Evolutionary conservation across 805 yeast genomes (phyloP).

Genomic region (Cyberlindnera mrakii): DNA sequence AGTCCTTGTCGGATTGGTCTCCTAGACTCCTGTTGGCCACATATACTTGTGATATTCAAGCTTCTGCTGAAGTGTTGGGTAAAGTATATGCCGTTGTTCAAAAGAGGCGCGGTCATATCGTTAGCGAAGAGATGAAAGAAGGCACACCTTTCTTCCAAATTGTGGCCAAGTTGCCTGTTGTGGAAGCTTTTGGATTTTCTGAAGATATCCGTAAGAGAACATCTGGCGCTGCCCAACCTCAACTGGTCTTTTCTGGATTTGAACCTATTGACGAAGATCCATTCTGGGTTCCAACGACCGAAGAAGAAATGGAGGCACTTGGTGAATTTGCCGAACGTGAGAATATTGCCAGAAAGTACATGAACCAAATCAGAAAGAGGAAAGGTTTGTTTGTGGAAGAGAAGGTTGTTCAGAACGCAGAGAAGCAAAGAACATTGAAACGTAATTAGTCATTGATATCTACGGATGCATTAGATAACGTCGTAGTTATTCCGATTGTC

Average conservation of each 20-base stretch:
- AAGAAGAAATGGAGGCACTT: constrained; percentile 87
- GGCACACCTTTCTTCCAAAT: constrained; percentile 96
- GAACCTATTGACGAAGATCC: constrained; percentile 89
- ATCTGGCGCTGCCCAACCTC: constrained; percentile 97
- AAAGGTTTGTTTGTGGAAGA: constrained; percentile 90
- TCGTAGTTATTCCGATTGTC: background rate
- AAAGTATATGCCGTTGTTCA: constrained; percentile 94
- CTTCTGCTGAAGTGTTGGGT: constrained; percentile 90
- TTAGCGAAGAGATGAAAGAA: constrained; percentile 93
- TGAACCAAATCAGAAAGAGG: constrained; percentile 74
- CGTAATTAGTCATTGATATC: constrained; percentile 23
- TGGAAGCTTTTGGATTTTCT: constrained; percentile 93
- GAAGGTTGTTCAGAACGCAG: constrained; percentile 86
- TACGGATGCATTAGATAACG: background rate
- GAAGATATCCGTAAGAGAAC: constrained; percentile 92
- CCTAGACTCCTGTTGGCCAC: constrained; percentile 89
- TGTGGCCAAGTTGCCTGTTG: constrained; percentile 81
- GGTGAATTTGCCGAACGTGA: constrained; percentile 93
- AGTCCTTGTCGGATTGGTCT: constrained; percentile 70
- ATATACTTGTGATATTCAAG: constrained; percentile 92
- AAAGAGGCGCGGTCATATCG: constrained; percentile 75
- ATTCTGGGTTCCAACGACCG: constrained; percentile 98
- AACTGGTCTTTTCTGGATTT: constrained; percentile 83
- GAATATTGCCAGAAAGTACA: constrained; percentile 81
- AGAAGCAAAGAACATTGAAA: constrained; percentile 86